These are phyloP conservation scores for Polychytrium aggregatum DNA, from an alignment of 192 early-diverging fungal genomes.

Conservation along the genomic window DNA sequence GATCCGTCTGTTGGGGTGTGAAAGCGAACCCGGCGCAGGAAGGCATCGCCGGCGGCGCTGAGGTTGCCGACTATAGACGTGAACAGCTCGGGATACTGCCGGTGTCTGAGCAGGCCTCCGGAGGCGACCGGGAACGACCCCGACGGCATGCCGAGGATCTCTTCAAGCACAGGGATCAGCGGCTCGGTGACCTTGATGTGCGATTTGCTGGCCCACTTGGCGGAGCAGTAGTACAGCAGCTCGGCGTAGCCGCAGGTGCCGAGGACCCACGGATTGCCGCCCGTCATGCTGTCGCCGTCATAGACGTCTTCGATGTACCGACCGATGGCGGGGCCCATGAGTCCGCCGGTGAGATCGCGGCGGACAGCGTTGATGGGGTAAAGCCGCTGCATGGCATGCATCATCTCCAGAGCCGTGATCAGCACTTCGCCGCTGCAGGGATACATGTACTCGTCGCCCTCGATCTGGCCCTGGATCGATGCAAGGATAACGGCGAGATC, in stretches of 20 bases:
- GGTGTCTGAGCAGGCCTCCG: not conserved
- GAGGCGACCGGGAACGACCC: constrained; percentile 2
- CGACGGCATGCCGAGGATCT: constrained; percentile 13
- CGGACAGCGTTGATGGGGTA: constrained; percentile 36
- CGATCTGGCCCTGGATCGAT: constrained; percentile 14
- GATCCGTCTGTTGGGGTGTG: constrained; percentile 39
- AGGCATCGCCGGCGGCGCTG: constrained; percentile 34
- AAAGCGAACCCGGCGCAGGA: constrained; percentile 37
- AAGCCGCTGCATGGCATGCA: constrained; percentile 13
- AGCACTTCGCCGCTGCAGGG: constrained; percentile 3
- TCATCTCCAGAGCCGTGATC: constrained; percentile 2
- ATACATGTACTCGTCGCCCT: not conserved
- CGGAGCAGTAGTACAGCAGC: constrained; percentile 38
- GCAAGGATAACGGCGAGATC: constrained; percentile 54
- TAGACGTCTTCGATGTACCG: constrained; percentile 71
- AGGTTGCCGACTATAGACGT: constrained; percentile 1
- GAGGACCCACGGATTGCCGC: constrained; percentile 72
- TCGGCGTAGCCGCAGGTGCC: constrained; percentile 50
- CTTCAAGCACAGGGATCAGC: constrained; percentile 24
- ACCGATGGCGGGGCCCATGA: constrained; percentile 47
- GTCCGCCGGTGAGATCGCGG: not conserved
- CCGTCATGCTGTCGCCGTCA: constrained; percentile 33
- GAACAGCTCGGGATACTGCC: no score
- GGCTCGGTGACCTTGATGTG: constrained; percentile 19
- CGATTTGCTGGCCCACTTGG: constrained; percentile 4